Percentiles rank a stretch among this genome's conserved stretches.
phyloP scores from a whole-genome alignment of 2,329 filamentous ascomycete genomes.

The Arachnomyces sp. region DNA sequence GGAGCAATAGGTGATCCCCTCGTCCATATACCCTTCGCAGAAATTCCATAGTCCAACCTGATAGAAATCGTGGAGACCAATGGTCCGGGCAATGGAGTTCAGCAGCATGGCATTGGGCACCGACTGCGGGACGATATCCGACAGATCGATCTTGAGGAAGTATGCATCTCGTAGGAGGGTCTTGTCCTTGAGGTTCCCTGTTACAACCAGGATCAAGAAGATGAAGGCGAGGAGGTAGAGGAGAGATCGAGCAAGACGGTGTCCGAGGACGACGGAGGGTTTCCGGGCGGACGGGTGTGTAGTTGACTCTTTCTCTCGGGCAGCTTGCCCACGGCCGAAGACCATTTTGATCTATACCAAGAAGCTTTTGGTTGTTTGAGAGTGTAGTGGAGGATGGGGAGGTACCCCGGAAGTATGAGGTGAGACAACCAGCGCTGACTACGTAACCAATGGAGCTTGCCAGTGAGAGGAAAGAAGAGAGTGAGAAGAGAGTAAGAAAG shows the following conservation, averaged over 20 bases:
- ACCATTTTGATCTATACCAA: too few species aligned
- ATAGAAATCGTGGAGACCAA: conserved; percentile 91
- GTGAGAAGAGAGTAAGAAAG: too few species aligned
- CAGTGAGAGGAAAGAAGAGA: too few species aligned
- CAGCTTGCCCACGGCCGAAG: neutral
- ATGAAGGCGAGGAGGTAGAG: conserved; percentile 68
- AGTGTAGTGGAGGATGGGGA: too few species aligned
- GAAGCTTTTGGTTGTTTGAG: too few species aligned
- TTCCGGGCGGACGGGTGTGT: conserved; percentile 23
- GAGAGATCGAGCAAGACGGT: conserved; percentile 57
- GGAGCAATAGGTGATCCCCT: conserved; percentile 67
- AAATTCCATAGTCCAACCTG: conserved; percentile 87
- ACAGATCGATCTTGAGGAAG: conserved; percentile 77
- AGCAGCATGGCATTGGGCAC: conserved; percentile 67
- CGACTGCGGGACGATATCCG: conserved; percentile 68
- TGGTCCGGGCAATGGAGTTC: conserved; percentile 76
- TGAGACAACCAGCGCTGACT: too few species aligned
- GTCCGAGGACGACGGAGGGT: conserved; percentile 40
- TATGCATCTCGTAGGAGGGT: conserved; percentile 62
- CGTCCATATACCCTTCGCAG: conserved; percentile 73
- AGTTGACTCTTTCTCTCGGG: conserved; percentile 19
- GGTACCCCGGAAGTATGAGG: too few species aligned
- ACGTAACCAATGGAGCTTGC: too few species aligned
- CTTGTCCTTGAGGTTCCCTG: conserved; percentile 63
- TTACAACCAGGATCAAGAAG: conserved; percentile 72